Evolutionary conservation across 2,329 filamentous ascomycete species (phyloP).

Genomic region (Stachybotrys chartarum): DNA sequence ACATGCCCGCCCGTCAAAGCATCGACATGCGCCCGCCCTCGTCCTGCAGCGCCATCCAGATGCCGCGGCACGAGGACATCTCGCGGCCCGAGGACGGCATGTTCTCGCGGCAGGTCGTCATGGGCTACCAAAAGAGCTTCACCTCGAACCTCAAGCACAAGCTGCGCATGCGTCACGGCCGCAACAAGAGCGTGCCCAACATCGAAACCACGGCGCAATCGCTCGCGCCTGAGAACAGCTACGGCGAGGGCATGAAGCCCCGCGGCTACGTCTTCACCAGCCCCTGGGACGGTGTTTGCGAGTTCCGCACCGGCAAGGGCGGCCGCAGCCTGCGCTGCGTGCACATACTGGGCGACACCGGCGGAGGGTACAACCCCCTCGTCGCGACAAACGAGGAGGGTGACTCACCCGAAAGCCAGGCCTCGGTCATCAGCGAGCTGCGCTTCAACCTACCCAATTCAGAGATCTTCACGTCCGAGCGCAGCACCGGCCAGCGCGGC

Average conservation of each 20-base stretch:
- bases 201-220: constrained; percentile 24
- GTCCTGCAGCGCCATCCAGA: constrained; percentile 7
- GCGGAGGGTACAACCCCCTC: constrained; percentile 34
- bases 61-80: constrained; percentile 2
- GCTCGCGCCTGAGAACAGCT: constrained; percentile 23
- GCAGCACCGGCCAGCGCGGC: constrained; percentile 28
- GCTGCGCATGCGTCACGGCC: constrained; percentile 23
- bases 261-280: constrained; percentile 72
- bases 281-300: constrained; percentile 82
- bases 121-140: constrained; percentile 48
- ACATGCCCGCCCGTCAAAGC: constrained; percentile 33
- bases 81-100: constrained; percentile 18
- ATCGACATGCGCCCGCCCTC: constrained; percentile 19
- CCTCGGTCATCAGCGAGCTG: constrained; percentile 60
- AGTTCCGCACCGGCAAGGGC: constrained; percentile 71
- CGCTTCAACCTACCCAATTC: constrained; percentile 76
- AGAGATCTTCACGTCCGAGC: constrained; percentile 35
- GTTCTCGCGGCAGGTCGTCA: constrained; percentile 49
- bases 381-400: constrained; percentile 25
- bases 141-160: constrained; percentile 37
- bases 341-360: constrained; percentile 52
- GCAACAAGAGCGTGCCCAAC: constrained; percentile 23
- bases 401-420: constrained; percentile 25
- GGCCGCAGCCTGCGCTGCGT: constrained; percentile 70
- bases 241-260: constrained; percentile 42